These are phyloP conservation scores for Pseudonitzschia multiseries DNA, from an alignment of 108 stramenopile genomes.

Conservation along the genomic window DNA sequence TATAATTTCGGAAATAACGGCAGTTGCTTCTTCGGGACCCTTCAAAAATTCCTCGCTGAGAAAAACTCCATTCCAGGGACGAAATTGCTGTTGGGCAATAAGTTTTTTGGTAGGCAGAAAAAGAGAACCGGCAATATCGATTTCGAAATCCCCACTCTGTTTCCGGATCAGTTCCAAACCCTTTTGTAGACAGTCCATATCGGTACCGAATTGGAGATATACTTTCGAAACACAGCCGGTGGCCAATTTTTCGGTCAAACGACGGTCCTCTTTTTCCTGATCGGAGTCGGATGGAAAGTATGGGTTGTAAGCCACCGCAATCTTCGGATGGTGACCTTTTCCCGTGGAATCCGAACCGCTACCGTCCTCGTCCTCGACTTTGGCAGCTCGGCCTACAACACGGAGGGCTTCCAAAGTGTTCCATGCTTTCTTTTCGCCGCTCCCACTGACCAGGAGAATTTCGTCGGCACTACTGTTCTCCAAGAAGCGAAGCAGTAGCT, in stretches of 20 bases:
- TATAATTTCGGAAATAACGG: constrained; percentile 39
- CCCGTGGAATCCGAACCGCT: not conserved
- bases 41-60: constrained; percentile 39
- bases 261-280: constrained; percentile 25
- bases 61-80: constrained; percentile 58
- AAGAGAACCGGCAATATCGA: constrained; percentile 28
- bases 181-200: constrained; percentile 21
- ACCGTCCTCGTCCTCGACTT: not conserved
- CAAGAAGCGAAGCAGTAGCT: not conserved
- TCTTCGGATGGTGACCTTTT: not conserved
- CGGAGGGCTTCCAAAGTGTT: constrained; percentile 23
- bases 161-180: constrained; percentile 21
- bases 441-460: constrained; percentile 37
- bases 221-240: constrained; percentile 28
- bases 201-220: constrained; percentile 51
- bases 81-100: constrained; percentile 59
- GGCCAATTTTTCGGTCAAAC: constrained; percentile 34
- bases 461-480: constrained; percentile 13
- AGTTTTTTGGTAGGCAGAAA: constrained; percentile 48
- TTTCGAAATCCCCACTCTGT: not conserved
- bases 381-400: not conserved
- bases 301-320: constrained; percentile 50
- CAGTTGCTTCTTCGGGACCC: constrained; percentile 22
- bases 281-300: constrained; percentile 35
- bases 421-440: constrained; percentile 18